Evolutionary conservation across 2,329 filamentous ascomycete genomes (phyloP).

Genomic region (Hyphodiscus sp.): DNA sequence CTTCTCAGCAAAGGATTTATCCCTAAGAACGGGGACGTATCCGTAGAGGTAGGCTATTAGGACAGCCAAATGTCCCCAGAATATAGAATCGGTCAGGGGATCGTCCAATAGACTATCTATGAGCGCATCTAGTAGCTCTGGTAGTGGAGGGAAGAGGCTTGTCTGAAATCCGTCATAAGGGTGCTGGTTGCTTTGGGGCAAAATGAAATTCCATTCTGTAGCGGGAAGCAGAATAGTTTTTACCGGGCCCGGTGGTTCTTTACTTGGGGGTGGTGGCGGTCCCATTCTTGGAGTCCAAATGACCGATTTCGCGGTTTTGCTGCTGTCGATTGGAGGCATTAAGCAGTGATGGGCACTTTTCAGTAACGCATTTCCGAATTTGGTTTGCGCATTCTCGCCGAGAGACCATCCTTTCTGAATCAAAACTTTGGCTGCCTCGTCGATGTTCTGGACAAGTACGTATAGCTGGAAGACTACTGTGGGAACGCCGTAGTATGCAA

Average conservation of each 20-base stretch:
- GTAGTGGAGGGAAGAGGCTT: conserved; percentile 1
- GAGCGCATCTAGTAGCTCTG: conserved; percentile 7
- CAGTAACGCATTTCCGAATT: not conserved
- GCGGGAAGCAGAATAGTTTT: conserved; percentile 8
- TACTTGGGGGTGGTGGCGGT: conserved; percentile 1
- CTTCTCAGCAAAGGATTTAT: conserved; percentile 6
- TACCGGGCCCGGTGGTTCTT: not conserved
- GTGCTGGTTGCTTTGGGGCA: not conserved
- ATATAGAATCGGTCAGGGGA: not conserved
- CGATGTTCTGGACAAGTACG: conserved; percentile 19
- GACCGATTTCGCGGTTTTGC: not conserved
- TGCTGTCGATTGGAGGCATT: not conserved
- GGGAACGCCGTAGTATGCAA: conserved; percentile 21
- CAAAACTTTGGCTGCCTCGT: conserved; percentile 13
- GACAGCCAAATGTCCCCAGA: conserved; percentile 2
- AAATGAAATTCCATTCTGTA: conserved; percentile 5
- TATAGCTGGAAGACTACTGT: conserved; percentile 23
- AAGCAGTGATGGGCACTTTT: conserved; percentile 3
- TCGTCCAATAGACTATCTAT: conserved; percentile 5
- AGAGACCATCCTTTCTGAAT: conserved; percentile 11
- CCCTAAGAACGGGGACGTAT: conserved; percentile 5
- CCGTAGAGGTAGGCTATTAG: conserved; percentile 7
- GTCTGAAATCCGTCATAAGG: not conserved
- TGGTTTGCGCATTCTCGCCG: not conserved
- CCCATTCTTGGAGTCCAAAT: not conserved